These are phyloP conservation scores for Fusarium nelsonii DNA, from an alignment of 2,329 filamentous ascomycete genomes.

Conservation along the genomic window DNA sequence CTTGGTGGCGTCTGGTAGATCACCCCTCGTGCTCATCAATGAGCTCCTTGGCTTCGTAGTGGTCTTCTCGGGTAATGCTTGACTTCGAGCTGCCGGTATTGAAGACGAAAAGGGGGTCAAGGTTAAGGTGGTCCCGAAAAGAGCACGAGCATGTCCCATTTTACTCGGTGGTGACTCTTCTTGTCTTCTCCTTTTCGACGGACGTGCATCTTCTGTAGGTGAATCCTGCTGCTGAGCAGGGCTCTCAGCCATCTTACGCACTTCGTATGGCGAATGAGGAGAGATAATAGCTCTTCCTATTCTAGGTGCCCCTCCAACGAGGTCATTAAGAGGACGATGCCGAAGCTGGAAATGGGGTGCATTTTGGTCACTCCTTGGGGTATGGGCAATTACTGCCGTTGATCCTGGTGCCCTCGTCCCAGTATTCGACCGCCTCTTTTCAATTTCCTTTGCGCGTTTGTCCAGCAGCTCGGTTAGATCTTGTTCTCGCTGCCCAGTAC, in stretches of 20 bases:
- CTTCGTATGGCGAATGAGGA: slow-evolving; percentile 52
- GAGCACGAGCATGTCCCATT: slow-evolving; percentile 50
- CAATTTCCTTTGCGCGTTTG: slow-evolving; percentile 72
- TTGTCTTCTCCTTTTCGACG: slow-evolving; percentile 48
- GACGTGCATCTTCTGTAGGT: slow-evolving; percentile 35
- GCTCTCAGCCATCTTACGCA: slow-evolving; percentile 42
- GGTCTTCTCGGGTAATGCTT: slow-evolving; percentile 40
- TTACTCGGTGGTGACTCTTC: slow-evolving; percentile 52
- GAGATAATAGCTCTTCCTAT: slow-evolving; percentile 53
- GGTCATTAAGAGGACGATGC: slow-evolving; percentile 59
- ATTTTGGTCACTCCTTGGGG: slow-evolving; percentile 40
- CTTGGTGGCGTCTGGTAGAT: background rate
- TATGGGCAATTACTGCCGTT: slow-evolving; percentile 37
- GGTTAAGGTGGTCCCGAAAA: slow-evolving; percentile 53
- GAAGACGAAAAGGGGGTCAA: slow-evolving; percentile 46
- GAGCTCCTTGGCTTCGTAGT: slow-evolving; percentile 18
- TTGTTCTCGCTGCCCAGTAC: slow-evolving; percentile 77
- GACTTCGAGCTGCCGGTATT: slow-evolving; percentile 27
- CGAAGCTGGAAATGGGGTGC: slow-evolving; percentile 54
- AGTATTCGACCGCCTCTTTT: slow-evolving; percentile 60
- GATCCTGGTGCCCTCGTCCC: slow-evolving; percentile 53
- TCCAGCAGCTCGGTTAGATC: slow-evolving; percentile 82
- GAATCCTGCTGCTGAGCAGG: slow-evolving; percentile 31
- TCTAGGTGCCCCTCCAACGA: slow-evolving; percentile 50
- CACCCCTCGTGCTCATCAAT: background rate